These are phyloP conservation scores for Cryptosporidium canis DNA, from an alignment of 169 alveolate species.

Conservation along the genomic window DNA sequence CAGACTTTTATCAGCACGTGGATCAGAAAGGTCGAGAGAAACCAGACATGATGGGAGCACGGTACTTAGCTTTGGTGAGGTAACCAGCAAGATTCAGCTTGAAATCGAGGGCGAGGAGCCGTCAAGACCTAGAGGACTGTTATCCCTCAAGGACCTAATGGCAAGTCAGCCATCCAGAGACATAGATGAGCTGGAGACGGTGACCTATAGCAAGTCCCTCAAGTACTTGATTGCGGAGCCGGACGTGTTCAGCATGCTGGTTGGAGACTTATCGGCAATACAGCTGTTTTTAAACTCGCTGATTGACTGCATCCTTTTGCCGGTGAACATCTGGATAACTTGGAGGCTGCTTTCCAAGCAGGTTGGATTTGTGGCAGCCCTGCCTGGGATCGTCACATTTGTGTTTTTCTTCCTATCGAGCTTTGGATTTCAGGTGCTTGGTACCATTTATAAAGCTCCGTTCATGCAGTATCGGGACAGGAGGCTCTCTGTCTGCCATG, in stretches of 20 bases:
- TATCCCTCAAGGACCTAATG: background rate
- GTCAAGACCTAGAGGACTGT: background rate
- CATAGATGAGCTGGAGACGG: background rate
- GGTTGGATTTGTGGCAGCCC: slow-evolving; percentile 51
- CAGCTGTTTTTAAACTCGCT: slow-evolving; percentile 45
- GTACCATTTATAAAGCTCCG: slow-evolving; percentile 63
- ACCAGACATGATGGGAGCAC: background rate
- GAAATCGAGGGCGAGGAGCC: slow-evolving; percentile 14
- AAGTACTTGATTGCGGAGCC: slow-evolving; percentile 25
- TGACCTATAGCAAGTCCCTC: slow-evolving; percentile 22
- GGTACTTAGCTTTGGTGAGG: background rate
- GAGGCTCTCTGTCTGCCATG: slow-evolving; percentile 58
- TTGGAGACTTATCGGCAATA: slow-evolving; percentile 48
- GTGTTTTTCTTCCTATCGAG: slow-evolving; percentile 17
- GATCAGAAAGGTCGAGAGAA: background rate
- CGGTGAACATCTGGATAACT: slow-evolving; percentile 42
- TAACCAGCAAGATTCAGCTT: background rate
- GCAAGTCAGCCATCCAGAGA: background rate
- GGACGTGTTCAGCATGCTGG: slow-evolving; percentile 55
- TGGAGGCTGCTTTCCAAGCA: slow-evolving; percentile 48
- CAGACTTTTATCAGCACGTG: slow-evolving; percentile 22
- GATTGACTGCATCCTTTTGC: slow-evolving; percentile 21
- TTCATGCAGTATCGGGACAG: slow-evolving; percentile 47
- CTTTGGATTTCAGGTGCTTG: slow-evolving; percentile 46
- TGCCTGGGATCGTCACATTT: slow-evolving; percentile 58